Base-by-base conservation (phyloP, 768 basidiomycete species). In the Tricholomella constricta region DNA sequence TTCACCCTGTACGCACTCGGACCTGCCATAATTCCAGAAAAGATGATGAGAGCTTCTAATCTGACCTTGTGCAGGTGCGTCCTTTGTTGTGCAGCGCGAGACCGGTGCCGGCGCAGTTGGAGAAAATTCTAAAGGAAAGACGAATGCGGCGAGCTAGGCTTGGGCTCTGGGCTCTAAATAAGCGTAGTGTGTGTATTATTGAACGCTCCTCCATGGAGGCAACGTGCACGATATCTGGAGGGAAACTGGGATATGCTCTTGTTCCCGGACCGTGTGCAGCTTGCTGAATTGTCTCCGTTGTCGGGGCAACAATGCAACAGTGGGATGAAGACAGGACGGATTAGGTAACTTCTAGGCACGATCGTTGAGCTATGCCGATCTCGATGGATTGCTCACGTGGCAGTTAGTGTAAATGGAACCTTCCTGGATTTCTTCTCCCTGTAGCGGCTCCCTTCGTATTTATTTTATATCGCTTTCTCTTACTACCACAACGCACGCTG, bases 371-470 rank as follows among this genome's bases (percentile, higher is more conserved):
- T n/a, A n/a, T n/a, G 42, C 27, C 42, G 56, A 64, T 62, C 58
- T 58, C 56, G 63, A 62, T 61, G n/a, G 53, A 55, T 50, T 34
- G 23, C 45, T 63, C 63, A 64, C 63, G 63, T 64, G 62, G 51
- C 50, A n/a, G 46, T 45, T 36, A 55, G 49, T 50, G 53, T 50
- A 56, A 59, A 64, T 64, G 54, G 63, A 64, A 64, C 51, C 51
- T 64, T 60, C 52, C 36, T 56, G 31, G 54, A 55, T 63, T 63
- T 59, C 57, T 59, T 55, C 52, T 52, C 47, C 45, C 41, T 58
- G 48, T 19, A 9, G 46, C 52, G 49, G 40, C 45, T 52, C 46
- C 36, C 52, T 55, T 58, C 48, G 50, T 62, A 59, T 64, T 58
- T 62, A 59, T 60, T 60, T 60, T 64, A 54, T 58, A 52, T 60